These are phyloP conservation scores for Aegilops umbellulata DNA, from an alignment of 176 grass and related monocot genomes.

Conservation along the genomic window DNA sequence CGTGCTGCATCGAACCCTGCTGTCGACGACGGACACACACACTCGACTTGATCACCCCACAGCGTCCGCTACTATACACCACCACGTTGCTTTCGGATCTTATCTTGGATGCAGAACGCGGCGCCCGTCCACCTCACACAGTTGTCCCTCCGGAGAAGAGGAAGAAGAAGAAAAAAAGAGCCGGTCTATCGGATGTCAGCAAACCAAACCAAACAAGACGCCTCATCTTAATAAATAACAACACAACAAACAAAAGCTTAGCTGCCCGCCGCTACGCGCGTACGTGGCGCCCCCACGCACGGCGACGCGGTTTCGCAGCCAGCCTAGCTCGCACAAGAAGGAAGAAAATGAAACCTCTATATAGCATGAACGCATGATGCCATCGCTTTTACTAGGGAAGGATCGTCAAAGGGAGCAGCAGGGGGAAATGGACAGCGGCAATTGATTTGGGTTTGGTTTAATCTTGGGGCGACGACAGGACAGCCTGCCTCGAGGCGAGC, in stretches of 20 bases:
- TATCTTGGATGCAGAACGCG: not conserved
- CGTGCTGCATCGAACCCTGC: not conserved
- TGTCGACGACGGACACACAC: not conserved
- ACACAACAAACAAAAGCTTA: slow-evolving; percentile 8
- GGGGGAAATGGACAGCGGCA: slow-evolving; percentile 31
- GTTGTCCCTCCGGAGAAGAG: not conserved
- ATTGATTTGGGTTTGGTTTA: slow-evolving; percentile 37
- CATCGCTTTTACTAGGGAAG: not conserved
- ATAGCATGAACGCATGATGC: not conserved
- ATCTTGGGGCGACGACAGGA: not conserved
- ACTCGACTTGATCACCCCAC: not conserved
- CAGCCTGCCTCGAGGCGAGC: slow-evolving; percentile 34
- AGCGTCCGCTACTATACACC: not conserved
- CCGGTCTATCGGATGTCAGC: slow-evolving; percentile 21
- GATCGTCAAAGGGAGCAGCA: slow-evolving; percentile 39
- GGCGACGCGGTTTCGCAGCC: slow-evolving; percentile 56
- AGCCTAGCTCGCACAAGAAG: slow-evolving; percentile 46
- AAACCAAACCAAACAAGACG: not conserved
- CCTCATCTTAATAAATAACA: slow-evolving; percentile 3
- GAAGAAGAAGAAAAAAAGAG: not conserved
- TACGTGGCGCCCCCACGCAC: not conserved
- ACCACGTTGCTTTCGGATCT: slow-evolving; percentile 23
- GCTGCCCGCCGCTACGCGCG: slow-evolving; percentile 34
- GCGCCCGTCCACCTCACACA: slow-evolving; percentile 31
- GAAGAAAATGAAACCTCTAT: not conserved